Base-by-base conservation (phyloP, 306 rosid genomes). In the Glycine tomentella region DNA sequence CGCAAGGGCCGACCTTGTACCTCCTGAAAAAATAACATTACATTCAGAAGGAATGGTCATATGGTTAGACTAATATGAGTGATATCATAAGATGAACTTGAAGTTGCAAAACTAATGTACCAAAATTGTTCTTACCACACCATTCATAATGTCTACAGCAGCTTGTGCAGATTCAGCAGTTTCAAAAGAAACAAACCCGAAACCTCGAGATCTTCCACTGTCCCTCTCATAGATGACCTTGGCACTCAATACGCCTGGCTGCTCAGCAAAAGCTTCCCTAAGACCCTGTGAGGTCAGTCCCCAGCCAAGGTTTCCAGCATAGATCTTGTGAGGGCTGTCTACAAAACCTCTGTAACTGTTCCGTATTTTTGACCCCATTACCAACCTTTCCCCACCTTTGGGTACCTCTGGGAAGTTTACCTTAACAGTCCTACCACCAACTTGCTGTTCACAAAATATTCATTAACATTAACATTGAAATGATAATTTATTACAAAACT, bases 381-480 rank as follows among this genome's bases (percentile, higher is more conserved):
- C 92, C 56, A 91, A 89, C 86, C 90, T 93, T 83, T 95, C 98
- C 51, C 98, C 98, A 76, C 99, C 99, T 81, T 78, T 89, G 2
- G 99, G 98, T 63, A 93, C 99, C 84, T 95, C 98, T 52, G 98
- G 97, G 80, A 95, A 91, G 90, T 93, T 93, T 45, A 93, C 99
- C 87, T 80, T 93, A 17, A 84, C 88, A 8, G 89, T 88, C 72
- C 98, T 88, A 13, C 99, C 96, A 12, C 94, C 98, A 44, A 95
- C 80, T 93, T 84, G 94, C 99, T 95, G 92, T 80, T 80, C 72
- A 75, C 77, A 84, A 46, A 81, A 80, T n/a, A 83, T 48, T 49
- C 78, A 73, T 75, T 71, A 51, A 73, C 51, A 55, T 77, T 40
- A 77, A 55, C 57, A 59, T 59, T 65, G 8, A 77, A 36, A 52